A percentile compares a stretch with the other conserved stretches of the same genome.
Evolutionary conservation across 352 stramenopile genomes (phyloP).

Genomic region (Phytopythium aichiense): DNA sequence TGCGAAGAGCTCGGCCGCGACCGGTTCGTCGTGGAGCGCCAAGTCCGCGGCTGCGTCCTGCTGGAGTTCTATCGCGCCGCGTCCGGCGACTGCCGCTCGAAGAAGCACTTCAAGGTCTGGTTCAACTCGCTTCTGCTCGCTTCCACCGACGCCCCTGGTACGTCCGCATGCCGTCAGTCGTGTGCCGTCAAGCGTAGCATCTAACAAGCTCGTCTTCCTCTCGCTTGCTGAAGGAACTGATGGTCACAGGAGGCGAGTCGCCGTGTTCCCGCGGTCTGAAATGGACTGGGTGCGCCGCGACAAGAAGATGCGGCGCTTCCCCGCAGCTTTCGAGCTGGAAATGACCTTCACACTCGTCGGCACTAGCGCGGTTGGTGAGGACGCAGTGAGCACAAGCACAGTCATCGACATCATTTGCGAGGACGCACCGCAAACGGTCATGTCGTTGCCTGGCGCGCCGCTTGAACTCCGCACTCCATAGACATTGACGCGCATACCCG

Average conservation of each 20-base stretch:
- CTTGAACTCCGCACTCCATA: background rate
- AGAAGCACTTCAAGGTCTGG: constrained; percentile 75
- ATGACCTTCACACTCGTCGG: constrained; percentile 22
- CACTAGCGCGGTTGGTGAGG: background rate
- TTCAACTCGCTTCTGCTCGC: constrained; percentile 59
- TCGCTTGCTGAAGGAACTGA: background rate
- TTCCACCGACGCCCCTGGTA: background rate
- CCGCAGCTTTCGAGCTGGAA: constrained; percentile 60
- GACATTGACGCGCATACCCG: no score
- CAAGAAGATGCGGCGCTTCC: constrained; percentile 54
- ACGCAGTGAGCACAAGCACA: constrained; percentile 7
- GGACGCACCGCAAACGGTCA: background rate
- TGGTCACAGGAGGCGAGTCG: constrained; percentile 6
- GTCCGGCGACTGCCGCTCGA: constrained; percentile 31
- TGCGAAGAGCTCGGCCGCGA: constrained; percentile 49
- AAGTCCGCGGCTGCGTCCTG: constrained; percentile 47
- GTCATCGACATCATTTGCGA: background rate
- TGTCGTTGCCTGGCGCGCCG: background rate
- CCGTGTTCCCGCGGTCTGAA: constrained; percentile 39
- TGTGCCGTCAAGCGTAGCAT: background rate
- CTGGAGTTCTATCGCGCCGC: constrained; percentile 51
- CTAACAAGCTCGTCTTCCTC: background rate
- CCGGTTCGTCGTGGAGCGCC: constrained; percentile 38
- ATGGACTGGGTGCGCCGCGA: constrained; percentile 68
- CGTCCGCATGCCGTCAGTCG: background rate